Conservation (phyloP, 257 asterid species). For the Linaria vulgaris region DNA sequence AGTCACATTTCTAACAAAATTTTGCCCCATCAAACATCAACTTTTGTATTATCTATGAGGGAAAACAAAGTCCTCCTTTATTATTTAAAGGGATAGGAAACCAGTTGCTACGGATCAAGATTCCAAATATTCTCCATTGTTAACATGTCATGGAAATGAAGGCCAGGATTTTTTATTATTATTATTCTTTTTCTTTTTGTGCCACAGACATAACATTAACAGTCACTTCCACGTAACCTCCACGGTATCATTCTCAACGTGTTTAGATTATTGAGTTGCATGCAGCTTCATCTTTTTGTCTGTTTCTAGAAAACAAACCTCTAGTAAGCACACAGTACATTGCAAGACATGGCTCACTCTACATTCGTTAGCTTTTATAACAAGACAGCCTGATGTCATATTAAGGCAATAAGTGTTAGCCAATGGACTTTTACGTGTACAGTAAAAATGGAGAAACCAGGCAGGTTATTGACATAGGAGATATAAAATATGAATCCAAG, state of each 20-base stretch:
- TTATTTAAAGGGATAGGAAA: too few species aligned
- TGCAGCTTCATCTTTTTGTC: constrained; percentile 6
- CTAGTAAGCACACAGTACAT: background rate
- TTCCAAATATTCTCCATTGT: too few species aligned
- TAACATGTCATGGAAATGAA: background rate
- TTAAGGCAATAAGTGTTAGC: background rate
- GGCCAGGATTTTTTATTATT: background rate
- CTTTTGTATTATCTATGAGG: too few species aligned
- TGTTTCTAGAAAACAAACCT: background rate
- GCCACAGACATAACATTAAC: constrained; percentile 2
- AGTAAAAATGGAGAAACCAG: background rate
- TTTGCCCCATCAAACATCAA: too few species aligned
- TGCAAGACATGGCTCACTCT: background rate
- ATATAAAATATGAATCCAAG: background rate
- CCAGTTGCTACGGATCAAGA: too few species aligned
- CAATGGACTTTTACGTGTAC: background rate
- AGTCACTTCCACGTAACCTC: background rate
- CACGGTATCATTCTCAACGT: background rate
- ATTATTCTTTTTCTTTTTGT: too few species aligned
- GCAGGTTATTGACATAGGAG: background rate
- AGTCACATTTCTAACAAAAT: too few species aligned
- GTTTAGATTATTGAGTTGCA: background rate
- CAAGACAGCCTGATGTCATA: background rate
- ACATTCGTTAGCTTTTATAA: background rate
- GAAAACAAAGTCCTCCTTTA: too few species aligned